These are phyloP conservation scores for Extremus antarcticus DNA, from an alignment of 495 filamentous ascomycete genomes.

Conservation along the genomic window DNA sequence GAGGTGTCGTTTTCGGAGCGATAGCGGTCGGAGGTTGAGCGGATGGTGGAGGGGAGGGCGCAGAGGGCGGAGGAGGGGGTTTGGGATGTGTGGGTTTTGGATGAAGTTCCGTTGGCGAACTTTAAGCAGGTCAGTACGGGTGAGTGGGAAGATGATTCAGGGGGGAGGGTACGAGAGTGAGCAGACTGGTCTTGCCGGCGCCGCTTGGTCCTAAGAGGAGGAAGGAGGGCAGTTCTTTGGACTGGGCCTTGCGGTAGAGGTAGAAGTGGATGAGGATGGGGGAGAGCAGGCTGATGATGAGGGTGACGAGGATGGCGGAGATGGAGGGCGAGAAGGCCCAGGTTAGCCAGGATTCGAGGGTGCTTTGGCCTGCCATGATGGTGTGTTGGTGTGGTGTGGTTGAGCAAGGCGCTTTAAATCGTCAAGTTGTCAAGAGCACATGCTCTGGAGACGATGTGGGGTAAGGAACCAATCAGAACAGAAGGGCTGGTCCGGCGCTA, in stretches of 20 bases:
- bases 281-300: slow-evolving; percentile 57
- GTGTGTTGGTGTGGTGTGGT: no score
- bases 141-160: neutral
- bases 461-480: no score
- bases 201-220: slow-evolving; percentile 75
- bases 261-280: slow-evolving; percentile 69
- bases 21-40: slow-evolving; percentile 56
- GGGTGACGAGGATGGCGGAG: slow-evolving; percentile 48
- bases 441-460: no score
- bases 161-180: slow-evolving; percentile 54
- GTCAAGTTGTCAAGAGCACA: no score
- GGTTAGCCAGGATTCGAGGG: slow-evolving; percentile 27
- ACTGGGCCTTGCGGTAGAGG: slow-evolving; percentile 55
- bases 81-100: slow-evolving; percentile 76
- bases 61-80: slow-evolving; percentile 59
- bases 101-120: slow-evolving; percentile 38
- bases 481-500: no score
- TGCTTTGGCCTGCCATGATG: neutral
- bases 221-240: slow-evolving; percentile 61
- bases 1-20: slow-evolving; percentile 61
- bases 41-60: slow-evolving; percentile 49
- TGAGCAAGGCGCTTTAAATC: no score
- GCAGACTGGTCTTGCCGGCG: slow-evolving; percentile 77
- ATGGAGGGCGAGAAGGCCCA: slow-evolving; percentile 25
- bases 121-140: slow-evolving; percentile 20